Percentiles rank a stretch among this genome's conserved stretches.
phyloP scores from a whole-genome alignment of 2,329 filamentous ascomycete genomes.

The Mycogone perniciosa region DNA sequence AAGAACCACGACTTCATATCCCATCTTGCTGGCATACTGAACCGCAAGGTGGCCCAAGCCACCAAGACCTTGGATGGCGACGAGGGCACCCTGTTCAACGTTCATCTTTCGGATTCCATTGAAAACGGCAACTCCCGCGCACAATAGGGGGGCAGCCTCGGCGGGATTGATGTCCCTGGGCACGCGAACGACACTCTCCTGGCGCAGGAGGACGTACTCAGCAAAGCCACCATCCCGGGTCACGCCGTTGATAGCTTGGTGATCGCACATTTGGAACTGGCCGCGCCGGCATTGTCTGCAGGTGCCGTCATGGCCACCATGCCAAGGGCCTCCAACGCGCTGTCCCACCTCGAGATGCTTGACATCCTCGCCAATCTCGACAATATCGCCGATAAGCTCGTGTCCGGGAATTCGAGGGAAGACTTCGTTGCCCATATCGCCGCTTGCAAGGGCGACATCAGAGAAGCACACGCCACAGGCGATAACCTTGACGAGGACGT shows the following conservation, averaged over 20 bases:
- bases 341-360: conserved; percentile 55
- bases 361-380: conserved; percentile 49
- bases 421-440: conserved; percentile 40
- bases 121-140: conserved; percentile 58
- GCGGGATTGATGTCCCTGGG: conserved; percentile 46
- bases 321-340: conserved; percentile 48
- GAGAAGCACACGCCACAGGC: conserved; percentile 68
- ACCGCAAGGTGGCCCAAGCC: conserved; percentile 73
- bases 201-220: conserved; percentile 54
- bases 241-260: conserved; percentile 58
- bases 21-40: conserved; percentile 71
- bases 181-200: conserved; percentile 54
- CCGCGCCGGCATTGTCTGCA: conserved; percentile 60
- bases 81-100: conserved; percentile 45
- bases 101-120: conserved; percentile 52
- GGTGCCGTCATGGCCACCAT: conserved; percentile 49
- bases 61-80: conserved; percentile 62
- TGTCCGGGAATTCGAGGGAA: conserved; percentile 63
- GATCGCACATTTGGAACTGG: conserved; percentile 62
- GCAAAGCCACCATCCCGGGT: conserved; percentile 61
- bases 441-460: conserved; percentile 44
- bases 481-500: conserved; percentile 64
- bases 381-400: conserved; percentile 61
- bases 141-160: conserved; percentile 53
- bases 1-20: conserved; percentile 64